phyloP scores from a whole-genome alignment of 306 rosid species.

The Parietaria judaica region DNA sequence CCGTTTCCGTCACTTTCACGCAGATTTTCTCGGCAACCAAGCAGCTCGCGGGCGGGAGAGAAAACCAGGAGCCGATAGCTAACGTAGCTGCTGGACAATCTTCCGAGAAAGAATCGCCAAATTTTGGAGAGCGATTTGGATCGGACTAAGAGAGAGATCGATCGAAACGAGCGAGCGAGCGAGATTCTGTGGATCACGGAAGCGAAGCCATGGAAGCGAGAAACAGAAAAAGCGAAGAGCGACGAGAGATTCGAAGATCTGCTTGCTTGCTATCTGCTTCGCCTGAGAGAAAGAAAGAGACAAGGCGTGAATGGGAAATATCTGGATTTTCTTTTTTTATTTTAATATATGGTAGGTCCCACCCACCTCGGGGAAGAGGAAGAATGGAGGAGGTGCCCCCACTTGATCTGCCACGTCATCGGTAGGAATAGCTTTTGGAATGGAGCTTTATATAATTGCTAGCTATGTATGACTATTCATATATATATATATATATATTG shows the following conservation, averaged over 20 bases:
- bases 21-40: constrained; percentile 22
- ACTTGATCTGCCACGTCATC: constrained; percentile 23
- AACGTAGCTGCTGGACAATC: too few relatives aligned
- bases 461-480: neutral
- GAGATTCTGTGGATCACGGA: neutral
- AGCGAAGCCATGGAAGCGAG: neutral
- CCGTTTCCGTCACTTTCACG: constrained; percentile 2
- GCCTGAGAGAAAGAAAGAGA: neutral
- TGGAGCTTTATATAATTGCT: neutral
- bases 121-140: neutral
- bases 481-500: too few relatives aligned
- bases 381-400: constrained; percentile 11
- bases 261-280: neutral
- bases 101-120: neutral
- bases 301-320: constrained; percentile 17
- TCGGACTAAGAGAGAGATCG: too few relatives aligned
- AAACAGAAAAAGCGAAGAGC: neutral
- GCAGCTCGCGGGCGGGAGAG: constrained; percentile 9
- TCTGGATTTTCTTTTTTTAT: constrained; percentile 2
- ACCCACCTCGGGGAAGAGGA: neutral
- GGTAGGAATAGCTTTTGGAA: neutral
- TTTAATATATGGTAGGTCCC: neutral
- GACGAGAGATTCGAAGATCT: constrained; percentile 12
- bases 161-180: neutral
- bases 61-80: neutral